Evolutionary conservation across 495 filamentous ascomycete species (phyloP).

Genomic region (Talaromyces liani): DNA sequence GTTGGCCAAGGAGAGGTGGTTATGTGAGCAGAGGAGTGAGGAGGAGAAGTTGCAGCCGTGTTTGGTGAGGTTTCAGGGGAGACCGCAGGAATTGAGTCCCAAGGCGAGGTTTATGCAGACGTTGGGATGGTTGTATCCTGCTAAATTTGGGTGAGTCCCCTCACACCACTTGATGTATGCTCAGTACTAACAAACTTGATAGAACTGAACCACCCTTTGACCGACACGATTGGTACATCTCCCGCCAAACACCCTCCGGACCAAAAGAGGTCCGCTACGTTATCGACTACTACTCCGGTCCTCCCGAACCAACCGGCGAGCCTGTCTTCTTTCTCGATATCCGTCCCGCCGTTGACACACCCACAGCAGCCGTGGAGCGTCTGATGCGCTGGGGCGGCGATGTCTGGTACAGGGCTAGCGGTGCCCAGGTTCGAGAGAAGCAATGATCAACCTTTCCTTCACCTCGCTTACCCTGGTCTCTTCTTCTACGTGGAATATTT

Average conservation of each 20-base stretch:
- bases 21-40: slow-evolving; percentile 20
- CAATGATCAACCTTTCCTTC: background rate
- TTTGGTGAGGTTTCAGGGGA: slow-evolving; percentile 77
- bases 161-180: slow-evolving; percentile 8
- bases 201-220: slow-evolving; percentile 88
- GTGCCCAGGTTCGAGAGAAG: slow-evolving; percentile 47
- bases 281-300: slow-evolving; percentile 93
- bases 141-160: slow-evolving; percentile 58
- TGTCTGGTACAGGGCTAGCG: slow-evolving; percentile 86
- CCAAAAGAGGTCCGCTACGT: slow-evolving; percentile 82
- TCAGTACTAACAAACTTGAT: background rate
- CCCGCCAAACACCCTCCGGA: slow-evolving; percentile 54
- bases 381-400: slow-evolving; percentile 85
- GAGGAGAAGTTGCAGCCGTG: slow-evolving; percentile 49
- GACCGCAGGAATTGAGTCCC: slow-evolving; percentile 82
- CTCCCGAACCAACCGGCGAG: slow-evolving; percentile 80
- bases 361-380: slow-evolving; percentile 73
- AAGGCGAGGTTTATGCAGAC: slow-evolving; percentile 77
- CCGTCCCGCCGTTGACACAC: slow-evolving; percentile 82
- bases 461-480: background rate
- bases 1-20: slow-evolving; percentile 19
- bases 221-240: slow-evolving; percentile 93
- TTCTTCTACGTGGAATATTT: background rate
- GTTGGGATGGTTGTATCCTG: slow-evolving; percentile 71
- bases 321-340: slow-evolving; percentile 97